Percentiles rank a stretch among this genome's conserved stretches.
These are phyloP conservation scores for Trametes sp. DNA, from an alignment of 1,284 basidiomycete species.

Conservation along the genomic window DNA sequence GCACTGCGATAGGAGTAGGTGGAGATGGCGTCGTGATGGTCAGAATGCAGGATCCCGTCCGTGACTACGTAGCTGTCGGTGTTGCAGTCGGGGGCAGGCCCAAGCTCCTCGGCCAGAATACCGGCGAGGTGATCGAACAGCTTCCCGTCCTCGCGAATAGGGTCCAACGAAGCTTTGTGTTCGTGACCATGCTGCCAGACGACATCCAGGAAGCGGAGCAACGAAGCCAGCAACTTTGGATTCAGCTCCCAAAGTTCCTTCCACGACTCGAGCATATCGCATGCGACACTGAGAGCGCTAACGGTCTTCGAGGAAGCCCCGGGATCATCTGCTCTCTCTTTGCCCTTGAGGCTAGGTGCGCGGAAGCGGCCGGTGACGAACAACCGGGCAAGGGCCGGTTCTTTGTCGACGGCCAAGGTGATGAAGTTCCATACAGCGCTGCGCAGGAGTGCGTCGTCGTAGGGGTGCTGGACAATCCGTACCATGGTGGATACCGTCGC, in stretches of 20 bases:
- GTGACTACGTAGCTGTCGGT: conserved; percentile 53
- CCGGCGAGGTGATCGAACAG: conserved; percentile 74
- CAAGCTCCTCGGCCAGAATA: conserved; percentile 70
- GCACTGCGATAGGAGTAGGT: conserved; percentile 74
- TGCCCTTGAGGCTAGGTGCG: conserved; percentile 54
- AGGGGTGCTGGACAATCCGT: conserved; percentile 73
- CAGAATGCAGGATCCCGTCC: conserved; percentile 64
- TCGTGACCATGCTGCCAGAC: conserved; percentile 88
- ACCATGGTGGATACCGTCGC: conserved; percentile 67
- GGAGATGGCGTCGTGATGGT: conserved; percentile 67
- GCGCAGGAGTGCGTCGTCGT: conserved; percentile 72
- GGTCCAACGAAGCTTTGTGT: conserved; percentile 67
- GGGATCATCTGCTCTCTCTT: conserved; percentile 41
- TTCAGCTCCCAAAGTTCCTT: conserved; percentile 77
- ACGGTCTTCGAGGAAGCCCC: conserved; percentile 43
- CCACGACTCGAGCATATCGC: conserved; percentile 73
- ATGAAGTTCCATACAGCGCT: conserved; percentile 87
- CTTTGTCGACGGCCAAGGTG: conserved; percentile 82
- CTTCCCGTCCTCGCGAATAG: conserved; percentile 58
- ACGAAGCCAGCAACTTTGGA: conserved; percentile 78
- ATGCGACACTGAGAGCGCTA: conserved; percentile 71
- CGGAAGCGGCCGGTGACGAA: conserved; percentile 80
- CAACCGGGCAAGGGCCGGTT: conserved; percentile 87
- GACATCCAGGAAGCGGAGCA: conserved; percentile 81
- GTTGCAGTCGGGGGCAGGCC: conserved; percentile 70